These are phyloP conservation scores for Xerocomellus intermedius DNA, from an alignment of 768 basidiomycete genomes.

Conservation along the genomic window DNA sequence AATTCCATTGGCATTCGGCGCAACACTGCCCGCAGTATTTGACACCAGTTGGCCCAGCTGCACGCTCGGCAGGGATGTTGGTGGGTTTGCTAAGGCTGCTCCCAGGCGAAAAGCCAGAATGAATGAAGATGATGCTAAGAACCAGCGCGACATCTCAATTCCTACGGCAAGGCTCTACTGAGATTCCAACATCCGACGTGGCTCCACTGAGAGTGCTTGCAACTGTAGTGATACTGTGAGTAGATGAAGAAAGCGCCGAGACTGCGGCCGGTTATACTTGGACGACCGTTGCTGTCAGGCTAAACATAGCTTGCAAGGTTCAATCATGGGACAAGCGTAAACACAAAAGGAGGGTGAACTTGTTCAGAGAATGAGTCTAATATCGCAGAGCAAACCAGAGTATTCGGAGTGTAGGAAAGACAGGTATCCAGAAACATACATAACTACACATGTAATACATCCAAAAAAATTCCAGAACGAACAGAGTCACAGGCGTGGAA, in stretches of 20 bases:
- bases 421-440: slow-evolving; percentile 38
- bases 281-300: not conserved
- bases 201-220: not conserved
- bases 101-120: slow-evolving; percentile 11
- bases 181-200: slow-evolving; percentile 22
- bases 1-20: slow-evolving; percentile 40
- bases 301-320: not conserved
- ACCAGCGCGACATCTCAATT: slow-evolving; percentile 19
- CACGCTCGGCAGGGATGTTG: slow-evolving; percentile 10
- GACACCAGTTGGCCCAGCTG: slow-evolving; percentile 11
- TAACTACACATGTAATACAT: slow-evolving; percentile 39
- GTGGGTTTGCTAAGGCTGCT: slow-evolving; percentile 4
- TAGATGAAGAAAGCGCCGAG: not conserved
- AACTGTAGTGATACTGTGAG: not conserved
- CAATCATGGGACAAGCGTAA: not conserved
- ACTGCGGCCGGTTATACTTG: not conserved
- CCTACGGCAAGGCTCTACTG: slow-evolving; percentile 8
- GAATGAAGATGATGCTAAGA: slow-evolving; percentile 8
- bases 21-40: slow-evolving; percentile 7
- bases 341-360: not conserved
- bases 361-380: not conserved
- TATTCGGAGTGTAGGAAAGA: slow-evolving; percentile 25
- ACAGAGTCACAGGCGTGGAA: slow-evolving; percentile 23
- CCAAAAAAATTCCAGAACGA: slow-evolving; percentile 32
- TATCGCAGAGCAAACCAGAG: slow-evolving; percentile 13